Evolutionary conservation across 2,329 filamentous ascomycete species (phyloP), one percentile per base, ranked within the genome.

Genomic region (Dryadomyces quercus-mongolicae): DNA sequence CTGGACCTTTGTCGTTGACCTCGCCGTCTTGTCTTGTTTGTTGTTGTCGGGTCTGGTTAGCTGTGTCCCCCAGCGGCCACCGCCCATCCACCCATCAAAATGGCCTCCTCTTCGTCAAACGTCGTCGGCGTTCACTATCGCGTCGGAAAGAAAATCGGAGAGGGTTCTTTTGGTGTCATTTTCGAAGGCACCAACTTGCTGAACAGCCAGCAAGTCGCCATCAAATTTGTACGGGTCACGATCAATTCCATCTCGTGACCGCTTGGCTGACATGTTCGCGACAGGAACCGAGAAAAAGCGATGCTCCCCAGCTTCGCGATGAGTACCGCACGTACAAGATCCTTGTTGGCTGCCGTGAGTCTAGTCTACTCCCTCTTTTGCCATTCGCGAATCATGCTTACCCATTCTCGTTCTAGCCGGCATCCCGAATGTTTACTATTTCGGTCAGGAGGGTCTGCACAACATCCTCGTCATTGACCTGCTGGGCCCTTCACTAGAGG

Each of bases 301-400:
- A 98, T 74, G 93, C 93, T 68, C 93, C 93, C 55, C 93, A 98
- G 71, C 75, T 98, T 62, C 86, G 93, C 71, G 93, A 98, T 79
- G 93, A 98, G 71, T 98, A 98, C 71, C 84, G 93, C 66, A 98
- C 93, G 57, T 98, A 98, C 78, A 98, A 98, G 78, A 97, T 98
- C 64, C 82, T 98, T 62, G 93, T 97, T 61, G 93, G 93, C 68
- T 98, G 93, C 77, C 92, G 93, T 98, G 76, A 86, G 93, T 86
- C 56, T 49, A 61, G 49, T 31, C 25, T 55, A 5, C 15, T 34
- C 16, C 48, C 54, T 42, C 59, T 71, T 20, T 21, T 21, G n/a
- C 13, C 12, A 40, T 15, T 31, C 21, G 1, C 16, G 21, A 31
- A 3, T 50, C 47, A 31, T 34, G 9, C 31, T 47, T 43, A 2